phyloP scores from a whole-genome alignment of 2,329 filamentous ascomycete species.

The Scedosporium minutisporum region DNA sequence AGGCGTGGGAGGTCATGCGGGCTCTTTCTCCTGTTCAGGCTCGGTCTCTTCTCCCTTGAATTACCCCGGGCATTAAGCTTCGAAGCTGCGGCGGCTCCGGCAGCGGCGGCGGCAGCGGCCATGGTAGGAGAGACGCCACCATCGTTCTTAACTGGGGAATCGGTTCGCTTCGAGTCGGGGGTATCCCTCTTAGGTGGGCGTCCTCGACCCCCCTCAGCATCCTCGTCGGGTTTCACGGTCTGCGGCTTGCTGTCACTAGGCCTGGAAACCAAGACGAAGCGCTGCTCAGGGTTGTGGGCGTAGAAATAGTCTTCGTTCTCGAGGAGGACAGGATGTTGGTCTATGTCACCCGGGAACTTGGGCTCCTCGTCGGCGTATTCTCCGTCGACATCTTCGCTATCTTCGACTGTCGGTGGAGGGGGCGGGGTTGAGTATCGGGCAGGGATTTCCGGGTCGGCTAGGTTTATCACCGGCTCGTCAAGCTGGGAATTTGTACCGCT shows the following conservation, averaged over 20 bases:
- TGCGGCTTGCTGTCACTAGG: not conserved
- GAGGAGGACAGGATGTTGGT: slow-evolving; percentile 59
- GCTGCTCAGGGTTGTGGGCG: slow-evolving; percentile 47
- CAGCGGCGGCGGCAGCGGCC: not conserved
- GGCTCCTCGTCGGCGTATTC: slow-evolving; percentile 40
- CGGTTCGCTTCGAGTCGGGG: not conserved
- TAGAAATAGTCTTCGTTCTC: slow-evolving; percentile 40
- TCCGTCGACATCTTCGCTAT: slow-evolving; percentile 28
- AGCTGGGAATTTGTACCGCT: slow-evolving; percentile 12
- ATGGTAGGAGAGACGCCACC: slow-evolving; percentile 12
- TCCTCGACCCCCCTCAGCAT: not conserved
- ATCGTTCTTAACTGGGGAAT: not conserved
- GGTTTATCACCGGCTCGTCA: not conserved
- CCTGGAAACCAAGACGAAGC: slow-evolving; percentile 16
- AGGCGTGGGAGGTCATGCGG: slow-evolving; percentile 16
- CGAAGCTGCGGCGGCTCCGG: not conserved
- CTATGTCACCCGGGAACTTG: slow-evolving; percentile 51
- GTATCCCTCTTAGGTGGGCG: not conserved
- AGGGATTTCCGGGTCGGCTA: not conserved
- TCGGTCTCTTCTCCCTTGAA: slow-evolving; percentile 5
- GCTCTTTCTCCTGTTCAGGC: slow-evolving; percentile 22
- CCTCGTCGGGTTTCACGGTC: not conserved
- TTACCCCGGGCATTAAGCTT: not conserved
- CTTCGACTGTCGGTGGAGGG: slow-evolving; percentile 58
- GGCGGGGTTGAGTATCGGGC: slow-evolving; percentile 24